Percentiles rank a stretch among this genome's conserved stretches.
phyloP scores from a whole-genome alignment of 1,284 basidiomycete genomes.

The Limonomyces culmigenus region DNA sequence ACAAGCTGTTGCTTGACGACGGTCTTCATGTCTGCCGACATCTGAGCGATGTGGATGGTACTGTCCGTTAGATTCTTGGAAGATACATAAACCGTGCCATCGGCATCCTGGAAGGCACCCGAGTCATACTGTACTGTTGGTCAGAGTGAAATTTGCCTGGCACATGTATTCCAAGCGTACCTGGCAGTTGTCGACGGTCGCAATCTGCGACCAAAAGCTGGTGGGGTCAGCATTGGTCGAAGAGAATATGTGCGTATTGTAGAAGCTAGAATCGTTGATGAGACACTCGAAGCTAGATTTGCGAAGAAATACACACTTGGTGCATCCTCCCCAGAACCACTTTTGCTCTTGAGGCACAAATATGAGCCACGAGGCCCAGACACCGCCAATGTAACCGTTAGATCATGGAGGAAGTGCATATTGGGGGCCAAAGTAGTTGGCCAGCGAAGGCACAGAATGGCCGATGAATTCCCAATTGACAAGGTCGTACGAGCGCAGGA shows the following conservation, averaged over 20 bases:
- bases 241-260: too few species aligned
- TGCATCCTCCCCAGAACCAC: slow-evolving; percentile 13
- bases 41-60: not conserved
- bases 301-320: slow-evolving; percentile 10
- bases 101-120: not conserved
- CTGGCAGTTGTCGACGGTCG: too few species aligned
- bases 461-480: slow-evolving; percentile 14
- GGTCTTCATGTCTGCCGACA: not conserved
- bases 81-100: not conserved
- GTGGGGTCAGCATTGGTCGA: too few species aligned
- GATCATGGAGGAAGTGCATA: slow-evolving; percentile 9
- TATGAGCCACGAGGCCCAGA: slow-evolving; percentile 3
- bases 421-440: slow-evolving; percentile 8
- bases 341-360: slow-evolving; percentile 8
- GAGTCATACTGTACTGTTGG: not conserved
- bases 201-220: too few species aligned
- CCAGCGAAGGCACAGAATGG: slow-evolving; percentile 11
- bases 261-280: too few species aligned
- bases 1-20: not conserved
- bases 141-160: too few species aligned
- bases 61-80: too few species aligned
- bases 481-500: slow-evolving; percentile 12
- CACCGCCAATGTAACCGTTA: slow-evolving; percentile 6
- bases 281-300: too few species aligned
- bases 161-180: too few species aligned